These are phyloP conservation scores for Schizothecium vesticola DNA, from an alignment of 495 filamentous ascomycete species.

Conservation along the genomic window DNA sequence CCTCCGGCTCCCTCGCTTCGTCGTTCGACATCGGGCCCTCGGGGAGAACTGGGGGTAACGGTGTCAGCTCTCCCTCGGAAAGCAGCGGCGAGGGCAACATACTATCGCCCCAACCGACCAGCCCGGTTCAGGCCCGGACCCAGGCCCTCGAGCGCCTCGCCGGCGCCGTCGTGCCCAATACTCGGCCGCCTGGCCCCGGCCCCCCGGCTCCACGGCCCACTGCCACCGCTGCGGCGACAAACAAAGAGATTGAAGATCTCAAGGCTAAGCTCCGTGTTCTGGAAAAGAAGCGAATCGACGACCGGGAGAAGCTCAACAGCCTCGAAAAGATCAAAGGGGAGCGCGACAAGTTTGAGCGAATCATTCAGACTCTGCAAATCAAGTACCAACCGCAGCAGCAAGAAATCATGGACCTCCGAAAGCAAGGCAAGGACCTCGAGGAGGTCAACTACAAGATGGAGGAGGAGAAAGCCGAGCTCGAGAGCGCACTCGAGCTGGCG, in stretches of 20 bases:
- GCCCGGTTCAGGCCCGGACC: conserved; percentile 40
- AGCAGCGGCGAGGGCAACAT: conserved; percentile 37
- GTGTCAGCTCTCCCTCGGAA: conserved; percentile 32
- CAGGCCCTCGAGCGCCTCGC: conserved; percentile 44
- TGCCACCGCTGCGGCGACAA: conserved; percentile 39
- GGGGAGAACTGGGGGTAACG: conserved; percentile 25
- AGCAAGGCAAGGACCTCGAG: conserved; percentile 71
- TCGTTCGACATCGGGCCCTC: conserved; percentile 28
- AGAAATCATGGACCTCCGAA: conserved; percentile 70
- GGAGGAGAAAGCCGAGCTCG: conserved; percentile 71
- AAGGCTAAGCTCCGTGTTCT: conserved; percentile 72
- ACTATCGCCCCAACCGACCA: conserved; percentile 40
- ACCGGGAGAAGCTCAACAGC: conserved; percentile 78
- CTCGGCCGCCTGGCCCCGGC: conserved; percentile 18
- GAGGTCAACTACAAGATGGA: conserved; percentile 63
- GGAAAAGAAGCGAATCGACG: conserved; percentile 77
- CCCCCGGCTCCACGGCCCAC: conserved; percentile 11
- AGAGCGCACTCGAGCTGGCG: conserved; percentile 78
- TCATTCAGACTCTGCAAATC: conserved; percentile 85
- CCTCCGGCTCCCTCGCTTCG: conserved; percentile 31
- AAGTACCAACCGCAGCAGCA: conserved; percentile 85
- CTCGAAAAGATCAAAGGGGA: conserved; percentile 74
- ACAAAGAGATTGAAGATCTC: conserved; percentile 70
- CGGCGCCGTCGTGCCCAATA: conserved; percentile 27
- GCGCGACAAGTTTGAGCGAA: conserved; percentile 76